Percentiles rank a stretch among this genome's conserved stretches.
These are phyloP conservation scores for Styphnolobium japonicum DNA, from an alignment of 306 rosid genomes.

Conservation along the genomic window DNA sequence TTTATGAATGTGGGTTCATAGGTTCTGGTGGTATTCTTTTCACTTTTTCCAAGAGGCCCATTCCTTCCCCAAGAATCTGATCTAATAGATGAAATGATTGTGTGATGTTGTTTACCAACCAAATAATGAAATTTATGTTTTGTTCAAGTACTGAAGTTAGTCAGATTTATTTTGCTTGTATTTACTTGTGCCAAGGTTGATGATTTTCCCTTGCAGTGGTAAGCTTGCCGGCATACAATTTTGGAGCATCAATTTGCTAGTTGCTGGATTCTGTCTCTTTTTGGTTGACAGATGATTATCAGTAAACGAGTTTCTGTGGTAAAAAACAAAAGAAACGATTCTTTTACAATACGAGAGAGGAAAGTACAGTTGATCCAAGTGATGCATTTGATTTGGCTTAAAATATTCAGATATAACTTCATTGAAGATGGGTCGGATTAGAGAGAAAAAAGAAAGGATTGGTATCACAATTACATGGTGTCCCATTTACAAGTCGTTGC, in stretches of 20 bases:
- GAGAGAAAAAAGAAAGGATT: not conserved
- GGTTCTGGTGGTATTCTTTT: not conserved
- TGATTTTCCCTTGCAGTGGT: conserved; percentile 32
- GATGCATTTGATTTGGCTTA: not conserved
- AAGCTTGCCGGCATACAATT: conserved; percentile 33
- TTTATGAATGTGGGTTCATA: not conserved
- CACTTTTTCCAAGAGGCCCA: not conserved
- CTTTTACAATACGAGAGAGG: conserved; percentile 22
- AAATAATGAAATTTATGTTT: not conserved
- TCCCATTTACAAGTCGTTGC: not conserved
- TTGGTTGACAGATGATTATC: conserved; percentile 45
- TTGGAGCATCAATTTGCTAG: conserved; percentile 53
- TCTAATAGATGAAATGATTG: not conserved
- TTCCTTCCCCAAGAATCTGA: not conserved
- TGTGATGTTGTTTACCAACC: not conserved
- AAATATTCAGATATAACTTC: not conserved
- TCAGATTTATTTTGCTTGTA: not conserved
- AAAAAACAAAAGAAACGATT: conserved; percentile 25
- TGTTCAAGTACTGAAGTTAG: not conserved
- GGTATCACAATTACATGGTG: not conserved
- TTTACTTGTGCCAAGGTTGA: not conserved
- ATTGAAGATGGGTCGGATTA: not conserved
- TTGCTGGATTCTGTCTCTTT: conserved; percentile 50
- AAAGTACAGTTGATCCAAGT: conserved; percentile 6
- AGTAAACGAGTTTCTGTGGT: conserved; percentile 39